Evolutionary conservation across 148 eudicot genomes (phyloP).

Genomic region (Chenopodium formosanum): DNA sequence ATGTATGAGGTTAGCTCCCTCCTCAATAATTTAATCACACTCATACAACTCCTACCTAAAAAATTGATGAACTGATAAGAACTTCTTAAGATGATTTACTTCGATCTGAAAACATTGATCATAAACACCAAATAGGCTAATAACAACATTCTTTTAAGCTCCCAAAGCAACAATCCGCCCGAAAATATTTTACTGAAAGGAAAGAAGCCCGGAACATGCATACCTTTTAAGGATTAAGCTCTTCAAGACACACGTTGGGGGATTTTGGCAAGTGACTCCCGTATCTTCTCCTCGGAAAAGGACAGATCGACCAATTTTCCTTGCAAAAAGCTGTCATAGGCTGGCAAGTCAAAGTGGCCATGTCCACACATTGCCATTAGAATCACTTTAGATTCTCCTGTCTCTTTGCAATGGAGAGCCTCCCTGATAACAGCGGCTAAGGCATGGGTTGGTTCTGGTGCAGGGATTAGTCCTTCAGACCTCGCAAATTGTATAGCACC

Average conservation of each 20-base stretch:
- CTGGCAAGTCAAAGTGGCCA: conserved; percentile 87
- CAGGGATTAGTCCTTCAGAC: conserved; percentile 87
- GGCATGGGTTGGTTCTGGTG: conserved; percentile 94
- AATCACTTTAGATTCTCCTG: conserved; percentile 82
- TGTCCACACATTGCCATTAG: conserved; percentile 99
- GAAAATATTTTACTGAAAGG: not conserved
- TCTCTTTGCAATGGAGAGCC: conserved; percentile 88
- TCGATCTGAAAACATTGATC: too few relatives aligned
- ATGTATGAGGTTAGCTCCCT: not conserved
- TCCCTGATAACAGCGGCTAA: conserved; percentile 91
- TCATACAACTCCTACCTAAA: not conserved
- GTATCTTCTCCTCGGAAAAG: conserved; percentile 55
- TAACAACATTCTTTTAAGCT: not conserved
- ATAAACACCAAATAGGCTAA: not conserved
- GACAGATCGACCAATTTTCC: conserved; percentile 76
- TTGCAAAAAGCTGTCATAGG: conserved; percentile 77
- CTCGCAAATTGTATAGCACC: conserved; percentile 96
- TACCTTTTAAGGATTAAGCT: not conserved
- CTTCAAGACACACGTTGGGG: conserved; percentile 38
- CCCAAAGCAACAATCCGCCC: not conserved
- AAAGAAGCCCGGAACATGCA: not conserved
- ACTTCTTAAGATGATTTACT: too few relatives aligned
- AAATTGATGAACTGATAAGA: not conserved
- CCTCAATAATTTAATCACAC: not conserved
- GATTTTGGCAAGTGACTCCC: conserved; percentile 59